Base-by-base conservation (phyloP, 2,329 filamentous ascomycete species). In the Fusarium gaditjirri region DNA sequence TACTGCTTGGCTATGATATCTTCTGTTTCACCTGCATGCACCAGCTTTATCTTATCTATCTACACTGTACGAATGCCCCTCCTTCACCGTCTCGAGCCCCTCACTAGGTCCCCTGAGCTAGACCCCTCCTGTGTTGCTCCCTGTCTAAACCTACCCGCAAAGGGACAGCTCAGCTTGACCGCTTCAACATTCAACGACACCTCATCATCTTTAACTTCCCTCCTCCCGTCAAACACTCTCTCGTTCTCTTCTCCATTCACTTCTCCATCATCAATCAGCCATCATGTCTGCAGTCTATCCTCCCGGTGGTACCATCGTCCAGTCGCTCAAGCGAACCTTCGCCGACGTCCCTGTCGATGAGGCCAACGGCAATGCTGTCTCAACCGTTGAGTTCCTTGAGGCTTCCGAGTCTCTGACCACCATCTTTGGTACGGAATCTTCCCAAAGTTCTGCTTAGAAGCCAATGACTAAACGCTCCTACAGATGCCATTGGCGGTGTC, bases 331-430 rank as follows among this genome's bases (percentile, higher is more conserved):
- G 86, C 88, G 88, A 81, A 95, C 93, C 77, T 99, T 97, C 85
- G 87, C 88, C 72, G 90, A 95, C 76, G 95, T 98, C 60, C 91
- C 93, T 19, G 83, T 97, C 77, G 89, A 94, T 77, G 86, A 88
- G 70, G 87, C 88, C 75, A 92, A 93, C 75, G 91, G 90, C 83
- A 92, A 94, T 85, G 92, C 91, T 68, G 91, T 98, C 78, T 84
- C 90, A 60, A 98, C 96, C 50, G 89, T 89, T 64, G 90, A 97
- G 81, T 99, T 98, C 84, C 92, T 98, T 72, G 93, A 97, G 74
- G 96, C 96, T 64, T 89, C 94, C 58, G 94, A 98, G 88, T 91
- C 93, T 62, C 84, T 98, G 81, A 93, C 92, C 58, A 93, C 90
- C 70, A 90, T 99, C 70, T 98, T 98, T 79, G 94, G 94, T 96